Evolutionary conservation across 139 green algal genomes (phyloP).

Genomic region (Coccomyxa sp.): DNA sequence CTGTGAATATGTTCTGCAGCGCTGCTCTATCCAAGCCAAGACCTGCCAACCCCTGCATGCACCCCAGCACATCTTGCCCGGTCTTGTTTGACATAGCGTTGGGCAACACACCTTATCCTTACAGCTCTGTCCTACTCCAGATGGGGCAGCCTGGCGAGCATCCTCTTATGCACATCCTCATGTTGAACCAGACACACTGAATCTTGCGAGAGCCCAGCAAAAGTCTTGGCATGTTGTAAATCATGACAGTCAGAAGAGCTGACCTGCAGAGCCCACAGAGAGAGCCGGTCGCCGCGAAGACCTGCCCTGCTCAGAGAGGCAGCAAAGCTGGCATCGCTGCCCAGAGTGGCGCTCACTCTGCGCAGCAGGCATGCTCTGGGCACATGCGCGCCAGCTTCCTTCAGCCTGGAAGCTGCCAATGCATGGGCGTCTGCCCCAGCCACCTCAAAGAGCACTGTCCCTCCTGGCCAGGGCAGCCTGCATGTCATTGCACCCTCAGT

Average conservation of each 20-base stretch:
- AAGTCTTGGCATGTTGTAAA: not conserved
- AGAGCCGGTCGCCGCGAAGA: conserved; percentile 54
- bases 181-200: not conserved
- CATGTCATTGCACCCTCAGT: not conserved
- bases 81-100: no score
- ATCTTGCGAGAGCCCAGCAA: not conserved
- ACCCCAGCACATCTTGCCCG: not conserved
- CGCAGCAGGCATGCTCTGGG: not conserved
- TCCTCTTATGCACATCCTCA: not conserved
- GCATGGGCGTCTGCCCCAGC: not conserved
- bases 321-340: not conserved
- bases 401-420: not conserved
- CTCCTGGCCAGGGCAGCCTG: conserved; percentile 1
- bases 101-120: no score
- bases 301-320: conserved; percentile 31
- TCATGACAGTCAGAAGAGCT: not conserved
- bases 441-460: conserved; percentile 3
- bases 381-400: not conserved
- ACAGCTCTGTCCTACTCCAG: not conserved
- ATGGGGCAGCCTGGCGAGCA: not conserved
- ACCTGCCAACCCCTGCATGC: not conserved
- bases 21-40: not conserved
- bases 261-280: conserved; percentile 52
- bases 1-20: not conserved
- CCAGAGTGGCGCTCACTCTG: not conserved